phyloP scores from a whole-genome alignment of 1,139 yeast genomes.

The Suhomyces chickasaworum region DNA sequence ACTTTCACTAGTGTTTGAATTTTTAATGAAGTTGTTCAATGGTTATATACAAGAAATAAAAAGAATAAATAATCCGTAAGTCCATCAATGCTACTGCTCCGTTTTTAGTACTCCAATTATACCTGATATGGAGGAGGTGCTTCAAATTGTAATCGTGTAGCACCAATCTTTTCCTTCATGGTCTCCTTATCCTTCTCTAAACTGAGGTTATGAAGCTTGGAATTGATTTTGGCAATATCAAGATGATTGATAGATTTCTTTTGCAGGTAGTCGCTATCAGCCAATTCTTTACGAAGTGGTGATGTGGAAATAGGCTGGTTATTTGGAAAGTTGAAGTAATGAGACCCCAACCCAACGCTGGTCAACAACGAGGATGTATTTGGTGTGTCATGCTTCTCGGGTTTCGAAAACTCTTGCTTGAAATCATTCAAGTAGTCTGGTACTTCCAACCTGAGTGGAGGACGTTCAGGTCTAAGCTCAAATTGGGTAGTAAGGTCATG shows the following conservation, averaged over 20 bases:
- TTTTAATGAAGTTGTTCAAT: not conserved
- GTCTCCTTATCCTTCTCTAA: conserved; percentile 14
- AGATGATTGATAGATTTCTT: conserved; percentile 37
- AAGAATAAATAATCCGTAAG: conserved; percentile 8
- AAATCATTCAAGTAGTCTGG: conserved; percentile 6
- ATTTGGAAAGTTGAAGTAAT: conserved; percentile 34
- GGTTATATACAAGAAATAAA: conserved; percentile 10
- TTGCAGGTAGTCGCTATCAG: conserved; percentile 17
- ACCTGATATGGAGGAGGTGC: conserved; percentile 19
- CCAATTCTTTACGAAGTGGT: conserved; percentile 22
- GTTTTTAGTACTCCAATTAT: conserved; percentile 2
- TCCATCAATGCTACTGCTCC: conserved; percentile 1
- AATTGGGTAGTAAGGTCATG: conserved; percentile 16
- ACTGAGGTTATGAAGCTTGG: conserved; percentile 21
- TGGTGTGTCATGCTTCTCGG: conserved; percentile 12
- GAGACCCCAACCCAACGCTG: conserved; percentile 43
- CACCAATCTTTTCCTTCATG: not conserved
- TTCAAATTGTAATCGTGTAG: conserved; percentile 11
- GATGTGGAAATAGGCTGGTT: conserved; percentile 27
- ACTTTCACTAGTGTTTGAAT: no score
- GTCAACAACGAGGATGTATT: conserved; percentile 14
- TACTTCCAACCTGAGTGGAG: conserved; percentile 2
- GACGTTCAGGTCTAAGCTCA: conserved; percentile 6
- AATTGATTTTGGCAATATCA: conserved; percentile 33
- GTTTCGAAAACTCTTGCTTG: conserved; percentile 5